Evolutionary conservation across 2,329 filamentous ascomycete species (phyloP).

Genomic region (Colletotrichum echinochloae): DNA sequence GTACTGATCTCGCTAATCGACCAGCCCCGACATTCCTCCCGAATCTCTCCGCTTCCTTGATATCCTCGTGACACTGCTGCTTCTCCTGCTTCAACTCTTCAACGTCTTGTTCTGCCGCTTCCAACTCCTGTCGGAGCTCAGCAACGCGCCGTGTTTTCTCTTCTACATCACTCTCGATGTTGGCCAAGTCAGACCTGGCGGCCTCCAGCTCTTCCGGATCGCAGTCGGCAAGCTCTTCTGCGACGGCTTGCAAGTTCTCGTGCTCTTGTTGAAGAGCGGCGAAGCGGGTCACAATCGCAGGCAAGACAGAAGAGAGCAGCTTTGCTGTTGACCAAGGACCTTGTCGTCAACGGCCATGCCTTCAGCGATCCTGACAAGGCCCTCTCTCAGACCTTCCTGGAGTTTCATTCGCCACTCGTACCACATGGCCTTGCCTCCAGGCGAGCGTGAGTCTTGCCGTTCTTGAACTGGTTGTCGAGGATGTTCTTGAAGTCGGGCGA

Average conservation of each 20-base stretch:
- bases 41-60: constrained; percentile 83
- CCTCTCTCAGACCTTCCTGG: constrained; percentile 82
- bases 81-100: constrained; percentile 75
- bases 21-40: constrained; percentile 92
- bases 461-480: constrained; percentile 98
- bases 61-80: constrained; percentile 76
- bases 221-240: constrained; percentile 80
- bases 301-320: constrained; percentile 75
- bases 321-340: constrained; percentile 75
- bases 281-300: constrained; percentile 70
- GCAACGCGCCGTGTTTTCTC: constrained; percentile 76
- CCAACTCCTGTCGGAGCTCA: constrained; percentile 73
- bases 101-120: constrained; percentile 74
- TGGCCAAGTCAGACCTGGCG: constrained; percentile 75
- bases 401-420: constrained; percentile 97
- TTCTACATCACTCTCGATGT: constrained; percentile 75
- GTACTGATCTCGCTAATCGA: constrained; percentile 82
- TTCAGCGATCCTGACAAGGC: constrained; percentile 78
- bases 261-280: constrained; percentile 73
- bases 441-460: constrained; percentile 92
- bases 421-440: constrained; percentile 94
- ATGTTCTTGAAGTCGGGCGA: constrained; percentile 83
- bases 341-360: constrained; percentile 82
- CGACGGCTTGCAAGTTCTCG: constrained; percentile 76
- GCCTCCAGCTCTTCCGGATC: constrained; percentile 82